Evolutionary conservation across 2,329 filamentous ascomycete genomes (phyloP), one percentile per base, ranked within the genome.

Genomic region (Sphaerostilbella broomeana): DNA sequence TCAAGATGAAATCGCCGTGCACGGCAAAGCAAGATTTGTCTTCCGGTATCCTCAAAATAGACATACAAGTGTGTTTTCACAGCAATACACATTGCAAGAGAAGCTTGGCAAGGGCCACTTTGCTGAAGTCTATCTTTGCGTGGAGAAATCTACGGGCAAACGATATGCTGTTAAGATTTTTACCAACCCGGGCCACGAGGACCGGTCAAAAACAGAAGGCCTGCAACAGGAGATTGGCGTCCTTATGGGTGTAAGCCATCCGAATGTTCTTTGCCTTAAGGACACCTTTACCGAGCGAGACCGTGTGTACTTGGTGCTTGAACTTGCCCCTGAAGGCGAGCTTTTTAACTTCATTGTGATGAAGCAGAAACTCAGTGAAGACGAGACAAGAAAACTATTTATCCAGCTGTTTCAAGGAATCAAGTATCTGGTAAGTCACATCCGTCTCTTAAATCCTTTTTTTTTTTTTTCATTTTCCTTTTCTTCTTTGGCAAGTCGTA

Each of bases 151-250:
- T 13, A 84, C 81, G 0, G 94, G 92, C 6, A 75, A 80, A 51
- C 78, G 84, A 40, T 97, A 81, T 59, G 92, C 92, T 4, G 92
- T 95, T 55, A 98, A 98, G 68, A 81, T 92, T 43, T 97, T 98
- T 57, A 88, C 87, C 52, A 92, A 87, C 64, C 73, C 81, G 3
- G 85, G 84, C n/a, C 74, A 81, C 43, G 87, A 89, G 27, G 88
- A 95, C 49, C 79, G 77, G 47, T 84, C 86, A 13, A 90, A 89
- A 61, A 80, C 82, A 5, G 87, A 95, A 44, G 83, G 86, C 3
- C 64, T 97, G 31, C 87, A 95, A 58, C 89, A 97, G 60, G 94
- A 98, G 60, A 94, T 98, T 57, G 90, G 86, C 16, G 86, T 98
- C 12, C 67, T 98, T 45, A 97, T 95, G 88, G 80, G 88, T n/a